These are phyloP conservation scores for Fraxinus platypoda DNA, from an alignment of 305 asterid species.

Conservation along the genomic window DNA sequence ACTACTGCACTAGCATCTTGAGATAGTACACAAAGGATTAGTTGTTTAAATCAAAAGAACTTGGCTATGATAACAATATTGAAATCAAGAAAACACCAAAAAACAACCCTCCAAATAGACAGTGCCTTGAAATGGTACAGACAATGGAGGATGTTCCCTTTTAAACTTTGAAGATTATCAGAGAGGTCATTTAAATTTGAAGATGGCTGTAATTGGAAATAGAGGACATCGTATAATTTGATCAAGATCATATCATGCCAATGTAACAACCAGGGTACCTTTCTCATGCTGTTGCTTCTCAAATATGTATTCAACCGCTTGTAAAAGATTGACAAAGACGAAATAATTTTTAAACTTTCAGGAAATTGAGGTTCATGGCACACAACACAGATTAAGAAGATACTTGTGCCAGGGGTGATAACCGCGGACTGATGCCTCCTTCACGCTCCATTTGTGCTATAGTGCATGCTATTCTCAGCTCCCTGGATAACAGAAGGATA, in stretches of 20 bases:
- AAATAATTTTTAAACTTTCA: neutral
- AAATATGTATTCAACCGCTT: neutral
- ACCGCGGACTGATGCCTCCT: slow-evolving; percentile 92
- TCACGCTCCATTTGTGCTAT: slow-evolving; percentile 96
- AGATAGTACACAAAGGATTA: neutral
- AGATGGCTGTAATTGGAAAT: neutral
- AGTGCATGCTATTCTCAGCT: slow-evolving; percentile 92
- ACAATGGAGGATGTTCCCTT: neutral
- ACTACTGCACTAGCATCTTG: neutral
- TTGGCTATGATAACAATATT: neutral
- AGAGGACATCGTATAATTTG: neutral
- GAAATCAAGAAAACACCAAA: neutral
- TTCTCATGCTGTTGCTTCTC: neutral
- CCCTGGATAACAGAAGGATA: slow-evolving; percentile 44
- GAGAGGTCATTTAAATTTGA: neutral
- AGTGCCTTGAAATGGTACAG: neutral
- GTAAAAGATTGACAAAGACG: neutral
- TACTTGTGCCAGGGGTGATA: slow-evolving; percentile 97
- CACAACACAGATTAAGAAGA: neutral
- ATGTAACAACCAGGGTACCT: neutral
- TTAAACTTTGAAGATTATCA: neutral
- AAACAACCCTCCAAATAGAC: neutral
- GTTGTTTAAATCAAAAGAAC: neutral
- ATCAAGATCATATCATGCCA: neutral
- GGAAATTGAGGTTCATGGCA: slow-evolving; percentile 2